Evolutionary conservation across 1,284 basidiomycete genomes (phyloP).

Genomic region (Vanrija sp.): DNA sequence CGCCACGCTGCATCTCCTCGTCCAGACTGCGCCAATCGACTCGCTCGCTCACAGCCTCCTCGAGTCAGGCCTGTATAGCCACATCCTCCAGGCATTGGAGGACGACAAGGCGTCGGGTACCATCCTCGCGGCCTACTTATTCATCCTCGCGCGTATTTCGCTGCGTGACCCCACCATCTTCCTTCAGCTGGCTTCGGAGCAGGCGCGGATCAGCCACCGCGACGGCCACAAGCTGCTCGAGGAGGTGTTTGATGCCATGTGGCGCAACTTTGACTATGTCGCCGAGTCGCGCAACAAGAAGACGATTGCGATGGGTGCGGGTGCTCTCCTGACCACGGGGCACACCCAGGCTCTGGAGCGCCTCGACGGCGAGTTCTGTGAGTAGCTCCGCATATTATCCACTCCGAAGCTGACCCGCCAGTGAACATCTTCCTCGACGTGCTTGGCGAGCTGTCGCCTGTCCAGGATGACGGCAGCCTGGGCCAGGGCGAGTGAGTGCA

Average conservation of each 20-base stretch:
- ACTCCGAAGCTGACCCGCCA: constrained; percentile 60
- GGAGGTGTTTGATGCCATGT: constrained; percentile 45
- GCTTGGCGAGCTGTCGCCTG: constrained; percentile 74
- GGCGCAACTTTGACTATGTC: constrained; percentile 50
- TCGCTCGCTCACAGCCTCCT: constrained; percentile 35
- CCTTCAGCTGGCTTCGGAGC: constrained; percentile 37
- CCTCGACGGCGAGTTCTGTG: constrained; percentile 47
- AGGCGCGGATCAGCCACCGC: constrained; percentile 23
- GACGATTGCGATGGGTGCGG: constrained; percentile 47
- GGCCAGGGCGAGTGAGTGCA: constrained; percentile 32
- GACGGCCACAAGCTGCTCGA: constrained; percentile 39
- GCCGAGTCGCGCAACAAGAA: constrained; percentile 44
- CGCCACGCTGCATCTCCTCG: constrained; percentile 30
- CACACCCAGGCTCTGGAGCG: constrained; percentile 67
- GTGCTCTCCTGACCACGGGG: constrained; percentile 55
- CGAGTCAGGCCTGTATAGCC: constrained; percentile 40
- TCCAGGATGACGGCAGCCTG: constrained; percentile 39
- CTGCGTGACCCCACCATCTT: constrained; percentile 40
- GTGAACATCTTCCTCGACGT: constrained; percentile 89
- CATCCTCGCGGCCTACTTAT: constrained; percentile 43
- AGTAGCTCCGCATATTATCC: constrained; percentile 56
- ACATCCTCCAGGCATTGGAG: constrained; percentile 41
- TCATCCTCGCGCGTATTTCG: constrained; percentile 40
- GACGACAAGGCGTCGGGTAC: constrained; percentile 46
- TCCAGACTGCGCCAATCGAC: constrained; percentile 30